phyloP scores from a whole-genome alignment of 1,284 basidiomycete genomes.

The Sutorius eximius region DNA sequence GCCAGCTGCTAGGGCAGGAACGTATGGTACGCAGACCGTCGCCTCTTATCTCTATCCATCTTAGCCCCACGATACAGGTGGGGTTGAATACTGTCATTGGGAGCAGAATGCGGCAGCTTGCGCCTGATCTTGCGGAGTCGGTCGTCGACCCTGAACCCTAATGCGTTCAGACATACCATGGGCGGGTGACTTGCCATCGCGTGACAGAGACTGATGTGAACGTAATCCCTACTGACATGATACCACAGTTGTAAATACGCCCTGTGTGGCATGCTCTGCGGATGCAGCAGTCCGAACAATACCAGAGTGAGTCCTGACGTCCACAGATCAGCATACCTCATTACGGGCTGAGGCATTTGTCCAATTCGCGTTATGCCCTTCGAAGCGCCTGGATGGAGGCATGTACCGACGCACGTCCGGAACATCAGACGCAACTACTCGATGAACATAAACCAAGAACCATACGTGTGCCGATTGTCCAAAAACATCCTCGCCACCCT shows the following conservation, averaged over 20 bases:
- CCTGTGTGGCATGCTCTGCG: constrained; percentile 15
- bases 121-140: constrained; percentile 8
- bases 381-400: constrained; percentile 9
- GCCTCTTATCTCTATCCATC: constrained; percentile 2
- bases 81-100: constrained; percentile 42
- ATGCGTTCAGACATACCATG: constrained; percentile 11
- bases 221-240: constrained; percentile 32
- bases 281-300: constrained; percentile 24
- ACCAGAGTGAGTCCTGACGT: constrained; percentile 17
- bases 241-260: constrained; percentile 29
- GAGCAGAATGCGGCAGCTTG: constrained; percentile 37
- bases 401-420: constrained; percentile 5
- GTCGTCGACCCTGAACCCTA: constrained; percentile 14
- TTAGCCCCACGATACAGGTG: constrained; percentile 23
- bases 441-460: constrained; percentile 21
- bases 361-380: constrained; percentile 10
- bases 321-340: constrained; percentile 3
- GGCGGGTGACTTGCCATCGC: constrained; percentile 2
- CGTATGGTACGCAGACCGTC: constrained; percentile 49
- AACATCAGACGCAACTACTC: constrained; percentile 24
- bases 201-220: constrained; percentile 28
- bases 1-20: constrained; percentile 48
- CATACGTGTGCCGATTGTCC: constrained; percentile 12
- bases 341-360: constrained; percentile 12
- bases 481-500: neutral